Percentiles rank a stretch among this genome's conserved stretches.
These are phyloP conservation scores for Lachancea kluyveri DNA, from an alignment of 805 yeast genomes.

Conservation along the genomic window DNA sequence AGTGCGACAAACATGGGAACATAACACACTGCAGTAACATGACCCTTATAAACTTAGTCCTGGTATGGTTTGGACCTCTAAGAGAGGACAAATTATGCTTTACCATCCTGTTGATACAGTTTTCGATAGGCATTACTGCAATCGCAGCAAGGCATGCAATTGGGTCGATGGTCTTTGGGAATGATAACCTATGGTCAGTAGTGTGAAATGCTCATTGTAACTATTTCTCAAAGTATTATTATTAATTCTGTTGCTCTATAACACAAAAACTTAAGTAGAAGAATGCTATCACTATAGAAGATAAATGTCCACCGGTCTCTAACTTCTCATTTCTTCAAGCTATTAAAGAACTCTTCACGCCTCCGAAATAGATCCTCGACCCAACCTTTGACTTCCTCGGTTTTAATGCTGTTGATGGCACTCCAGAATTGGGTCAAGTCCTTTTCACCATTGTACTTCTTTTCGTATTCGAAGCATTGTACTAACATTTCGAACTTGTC, in stretches of 20 bases:
- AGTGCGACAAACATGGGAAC: slow-evolving; percentile 31
- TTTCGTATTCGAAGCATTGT: slow-evolving; percentile 82
- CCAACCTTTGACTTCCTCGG: slow-evolving; percentile 63
- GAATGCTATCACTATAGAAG: not conserved
- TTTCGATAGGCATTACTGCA: slow-evolving; percentile 58
- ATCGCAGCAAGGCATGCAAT: slow-evolving; percentile 71
- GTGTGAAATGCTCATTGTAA: not conserved
- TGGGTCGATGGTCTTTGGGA: slow-evolving; percentile 83
- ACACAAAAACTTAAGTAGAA: no score
- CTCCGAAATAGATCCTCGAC: slow-evolving; percentile 51
- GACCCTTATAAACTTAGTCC: slow-evolving; percentile 76
- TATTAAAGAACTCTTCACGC: slow-evolving; percentile 38
- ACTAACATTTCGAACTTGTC: slow-evolving; percentile 85
- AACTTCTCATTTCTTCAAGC: slow-evolving; percentile 1
- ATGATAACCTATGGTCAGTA: slow-evolving; percentile 61
- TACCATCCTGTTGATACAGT: slow-evolving; percentile 55
- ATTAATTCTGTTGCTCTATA: no score
- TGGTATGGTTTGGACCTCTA: slow-evolving; percentile 87
- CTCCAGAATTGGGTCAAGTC: slow-evolving; percentile 65
- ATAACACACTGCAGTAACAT: slow-evolving; percentile 59
- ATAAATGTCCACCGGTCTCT: slow-evolving; percentile 1
- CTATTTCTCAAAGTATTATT: slow-evolving; percentile 6
- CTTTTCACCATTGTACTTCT: slow-evolving; percentile 46
- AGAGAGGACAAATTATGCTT: slow-evolving; percentile 74
- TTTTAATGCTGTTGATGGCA: slow-evolving; percentile 57